These are phyloP conservation scores for Gaeumannomyces sp. DNA, from an alignment of 2,329 filamentous ascomycete genomes.

Conservation along the genomic window DNA sequence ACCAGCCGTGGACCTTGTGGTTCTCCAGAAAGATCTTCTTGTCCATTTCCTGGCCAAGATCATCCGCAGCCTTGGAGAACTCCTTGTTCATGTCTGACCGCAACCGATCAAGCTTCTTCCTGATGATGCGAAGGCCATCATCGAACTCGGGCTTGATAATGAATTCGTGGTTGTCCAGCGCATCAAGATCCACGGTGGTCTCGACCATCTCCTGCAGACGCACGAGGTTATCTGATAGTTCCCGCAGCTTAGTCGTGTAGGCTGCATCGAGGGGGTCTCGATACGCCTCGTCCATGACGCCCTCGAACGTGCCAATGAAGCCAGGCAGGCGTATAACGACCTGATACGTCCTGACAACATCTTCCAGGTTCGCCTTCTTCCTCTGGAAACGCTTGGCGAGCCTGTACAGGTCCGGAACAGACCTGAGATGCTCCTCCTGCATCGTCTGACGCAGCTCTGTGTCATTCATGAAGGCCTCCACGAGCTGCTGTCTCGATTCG, in stretches of 20 bases:
- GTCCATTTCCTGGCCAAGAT: conserved; percentile 86
- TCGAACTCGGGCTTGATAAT: conserved; percentile 99
- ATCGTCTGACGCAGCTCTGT: conserved; percentile 91
- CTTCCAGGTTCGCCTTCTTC: conserved; percentile 83
- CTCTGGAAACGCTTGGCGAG: conserved; percentile 93
- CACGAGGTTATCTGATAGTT: conserved; percentile 69
- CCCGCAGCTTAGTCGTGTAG: conserved; percentile 77
- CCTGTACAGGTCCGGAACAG: conserved; percentile 89
- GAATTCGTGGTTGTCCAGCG: conserved; percentile 93
- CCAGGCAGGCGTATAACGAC: conserved; percentile 87
- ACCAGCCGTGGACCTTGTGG: conserved; percentile 93
- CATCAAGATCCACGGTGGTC: conserved; percentile 92
- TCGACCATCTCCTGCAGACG: conserved; percentile 98
- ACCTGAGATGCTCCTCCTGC: conserved; percentile 91
- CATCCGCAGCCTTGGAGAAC: conserved; percentile 67
- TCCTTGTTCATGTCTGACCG: conserved; percentile 78
- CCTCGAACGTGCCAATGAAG: conserved; percentile 82
- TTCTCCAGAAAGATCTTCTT: conserved; percentile 99
- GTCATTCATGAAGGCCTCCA: conserved; percentile 89
- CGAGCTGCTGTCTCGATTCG: conserved; percentile 83
- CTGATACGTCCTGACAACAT: conserved; percentile 93
- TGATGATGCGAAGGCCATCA: conserved; percentile 77
- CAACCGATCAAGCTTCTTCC: conserved; percentile 82
- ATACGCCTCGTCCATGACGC: conserved; percentile 92
- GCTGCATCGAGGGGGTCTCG: conserved; percentile 77